Conservation (phyloP, 352 stramenopile genomes). For the Phytopythium ostracodes region DNA sequence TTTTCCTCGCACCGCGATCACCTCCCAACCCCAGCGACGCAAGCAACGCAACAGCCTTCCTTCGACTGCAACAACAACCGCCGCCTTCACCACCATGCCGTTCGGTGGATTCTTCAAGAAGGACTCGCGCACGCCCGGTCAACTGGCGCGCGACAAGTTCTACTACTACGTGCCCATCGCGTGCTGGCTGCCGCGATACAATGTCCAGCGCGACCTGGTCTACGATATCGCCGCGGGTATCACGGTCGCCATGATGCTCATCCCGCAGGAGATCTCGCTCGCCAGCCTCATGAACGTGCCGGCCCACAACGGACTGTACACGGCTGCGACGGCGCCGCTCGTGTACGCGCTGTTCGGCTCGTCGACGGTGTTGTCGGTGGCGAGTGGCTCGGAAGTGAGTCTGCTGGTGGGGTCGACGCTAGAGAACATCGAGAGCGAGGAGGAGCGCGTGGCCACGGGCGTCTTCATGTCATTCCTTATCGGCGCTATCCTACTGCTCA, state of each 20-base stretch:
- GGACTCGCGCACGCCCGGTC: background rate
- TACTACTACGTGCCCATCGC: conserved; percentile 18
- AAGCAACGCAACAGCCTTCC: background rate
- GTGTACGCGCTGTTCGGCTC: conserved; percentile 85
- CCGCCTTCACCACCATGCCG: background rate
- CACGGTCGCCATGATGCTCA: conserved; percentile 69
- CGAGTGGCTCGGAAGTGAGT: conserved; percentile 62
- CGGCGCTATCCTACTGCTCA: conserved; percentile 62
- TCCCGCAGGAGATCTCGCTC: conserved; percentile 86
- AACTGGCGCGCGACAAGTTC: conserved; percentile 5
- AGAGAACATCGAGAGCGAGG: conserved; percentile 32
- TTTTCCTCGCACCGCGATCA: conserved; percentile 3
- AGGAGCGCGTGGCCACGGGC: conserved; percentile 36
- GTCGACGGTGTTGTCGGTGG: conserved; percentile 78
- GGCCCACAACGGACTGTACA: conserved; percentile 88
- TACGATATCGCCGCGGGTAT: conserved; percentile 28
- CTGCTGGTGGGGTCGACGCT: conserved; percentile 47
- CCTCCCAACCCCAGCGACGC: background rate
- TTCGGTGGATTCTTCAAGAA: conserved; percentile 1
- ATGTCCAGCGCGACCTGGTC: conserved; percentile 23
- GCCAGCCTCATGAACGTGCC: conserved; percentile 85
- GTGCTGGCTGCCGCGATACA: conserved; percentile 36
- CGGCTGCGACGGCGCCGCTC: conserved; percentile 68
- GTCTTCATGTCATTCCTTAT: conserved; percentile 67
- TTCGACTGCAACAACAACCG: background rate